Evolutionary conservation across 116 monocot genomes (phyloP), one percentile per base, ranked within the genome.

Genomic region (Papilionanthe hybrid): DNA sequence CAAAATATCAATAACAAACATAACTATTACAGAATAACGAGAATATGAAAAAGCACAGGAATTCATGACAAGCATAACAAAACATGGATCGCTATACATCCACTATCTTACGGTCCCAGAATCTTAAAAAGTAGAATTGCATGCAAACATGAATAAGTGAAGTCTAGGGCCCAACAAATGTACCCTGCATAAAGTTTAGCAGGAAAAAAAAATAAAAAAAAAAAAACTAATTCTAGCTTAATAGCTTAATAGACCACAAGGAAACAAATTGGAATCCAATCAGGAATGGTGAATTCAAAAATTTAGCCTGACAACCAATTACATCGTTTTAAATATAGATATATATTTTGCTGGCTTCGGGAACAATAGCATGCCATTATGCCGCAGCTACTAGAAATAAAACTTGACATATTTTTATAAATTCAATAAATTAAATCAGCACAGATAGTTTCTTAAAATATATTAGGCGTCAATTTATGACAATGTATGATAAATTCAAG

Each of bases 1-100:
- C 7, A 89, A 58, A 27, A 74, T 43, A 68, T 42, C 48, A 11
- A 68, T 75, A 17, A 69, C 69, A 30, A 69, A 1, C 1, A 30
- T 69, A 29, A 69, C 5, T 30, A 69, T 5, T 32, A 65, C 22
- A 13, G 18, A 3, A 30, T 60, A 60, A 60, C 23, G 23, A 60
- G 5, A 23, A 60, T 60, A 53, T 25, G 7, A 60, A 23, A 60
- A 8, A 60, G 22, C 60, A 25, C 60, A 60, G 23, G 5, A 60
- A 60, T 23, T 9, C 25, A 60, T 8, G 25, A 22, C 60, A 23
- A 25, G 23, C 17, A 53, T 17, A 53, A 53, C 53, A 53, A 18
- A 60, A 20, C 23, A 23, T 22, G 23, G 25, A 23, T 22, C 60
- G 8, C 60, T 60, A 7, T 20, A 60, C 1, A 23, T 60, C 60